Conservation (phyloP, 768 basidiomycete genomes). For the Suillus brevipes region DNA sequence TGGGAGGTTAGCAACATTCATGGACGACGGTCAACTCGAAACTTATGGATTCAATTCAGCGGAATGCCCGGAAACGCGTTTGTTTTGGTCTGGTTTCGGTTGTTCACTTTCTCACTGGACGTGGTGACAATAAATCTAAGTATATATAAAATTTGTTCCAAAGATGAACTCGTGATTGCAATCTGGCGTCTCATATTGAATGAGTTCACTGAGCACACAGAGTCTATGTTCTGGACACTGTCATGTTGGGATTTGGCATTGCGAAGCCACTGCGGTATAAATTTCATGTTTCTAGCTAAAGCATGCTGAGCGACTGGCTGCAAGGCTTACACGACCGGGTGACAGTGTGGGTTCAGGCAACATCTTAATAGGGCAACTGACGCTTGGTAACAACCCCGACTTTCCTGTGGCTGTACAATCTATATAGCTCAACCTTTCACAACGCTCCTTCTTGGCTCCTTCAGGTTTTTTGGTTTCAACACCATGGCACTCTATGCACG, state of each 20-base stretch:
- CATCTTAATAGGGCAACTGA: background rate
- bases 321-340: too few relatives aligned
- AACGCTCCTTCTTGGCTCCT: conserved; percentile 15
- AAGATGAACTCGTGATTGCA: background rate
- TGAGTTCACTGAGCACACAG: background rate
- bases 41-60: background rate
- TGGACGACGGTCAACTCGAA: background rate
- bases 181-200: background rate
- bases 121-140: background rate
- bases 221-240: background rate
- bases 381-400: background rate
- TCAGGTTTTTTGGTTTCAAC: conserved; percentile 5
- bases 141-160: background rate
- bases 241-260: background rate
- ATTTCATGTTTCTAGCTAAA: background rate
- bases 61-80: background rate
- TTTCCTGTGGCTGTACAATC: background rate
- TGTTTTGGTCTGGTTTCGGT: background rate
- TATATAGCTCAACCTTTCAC: background rate
- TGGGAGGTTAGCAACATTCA: background rate
- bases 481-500: conserved; percentile 29
- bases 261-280: background rate
- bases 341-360: background rate
- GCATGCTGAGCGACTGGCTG: too few relatives aligned
- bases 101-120: background rate